Evolutionary conservation across 768 basidiomycete species (phyloP), one percentile per base, ranked within the genome.

Genomic region (Strobilomyces echinocephalus): DNA sequence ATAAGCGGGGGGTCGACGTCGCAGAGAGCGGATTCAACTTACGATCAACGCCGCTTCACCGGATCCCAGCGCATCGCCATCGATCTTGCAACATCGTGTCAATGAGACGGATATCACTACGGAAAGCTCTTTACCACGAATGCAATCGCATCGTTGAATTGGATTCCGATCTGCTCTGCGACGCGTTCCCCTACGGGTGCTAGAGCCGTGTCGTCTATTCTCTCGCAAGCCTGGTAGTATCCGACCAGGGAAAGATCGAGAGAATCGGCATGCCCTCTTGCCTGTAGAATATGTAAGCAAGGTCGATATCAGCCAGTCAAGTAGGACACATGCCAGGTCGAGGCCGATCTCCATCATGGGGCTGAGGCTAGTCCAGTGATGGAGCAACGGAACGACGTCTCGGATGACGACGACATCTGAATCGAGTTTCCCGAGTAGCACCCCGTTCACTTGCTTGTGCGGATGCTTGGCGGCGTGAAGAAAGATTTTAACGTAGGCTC

Each of bases 331-430:
- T 59, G 88, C 88, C 63, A 89, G 72, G 61, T 88, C 87, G 39
- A 91, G 76, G 24, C 88, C 90, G 55, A 89, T 83, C 65, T 91
- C 88, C 85, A 90, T 90, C 84, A 87, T 87, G 4, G 88, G 87
- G 56, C 84, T 87, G 49, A 93, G 75, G 60, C 79, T 84, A 8
- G 88, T 89, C 89, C 89, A 92, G 64, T 90, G 84, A 64, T 93
- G 90, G 47, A 90, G 77, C 34, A 93, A 74, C 15, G 91, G 91
- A 36, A 93, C 74, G 3, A 83, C 79, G 62, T 92, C 88, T 46
- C 74, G 71, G 46, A 87, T 77, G 50, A 67, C 66, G 40, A 88
- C 78, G 1, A 63, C 61, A 20, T 68, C 64, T 2, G 69, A 62
- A 15, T 56, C 49, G 43, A 72, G 66, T 31, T 73, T 79, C 34